Evolutionary conservation across 2,329 filamentous ascomycete genomes (phyloP), one percentile per base, ranked within the genome.

Genomic region (Fusarium fujikuroi): DNA sequence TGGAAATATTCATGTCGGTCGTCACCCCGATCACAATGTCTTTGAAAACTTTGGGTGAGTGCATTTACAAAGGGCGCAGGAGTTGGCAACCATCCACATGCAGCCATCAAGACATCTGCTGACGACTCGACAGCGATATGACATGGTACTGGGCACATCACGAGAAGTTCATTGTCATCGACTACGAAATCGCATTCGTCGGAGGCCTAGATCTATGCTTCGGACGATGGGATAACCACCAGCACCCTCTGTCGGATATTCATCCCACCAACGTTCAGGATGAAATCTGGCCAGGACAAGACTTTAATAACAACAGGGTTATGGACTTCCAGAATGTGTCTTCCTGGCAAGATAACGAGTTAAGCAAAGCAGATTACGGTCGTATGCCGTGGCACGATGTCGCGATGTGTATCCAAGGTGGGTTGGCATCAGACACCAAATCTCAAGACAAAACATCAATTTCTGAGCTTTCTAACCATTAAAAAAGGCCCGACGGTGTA

Each of bases 371-470:
- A 7, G 94, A 97, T 54, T 97, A 92, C 77, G 95, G 95, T 12
- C 92, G 96, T 36, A 98, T 99, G 96, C 95, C 95, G 1, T 99
- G 96, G 96, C 95, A 98, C 79, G 96, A 99, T 80, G 95, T 98
- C 7, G 88, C 93, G 1, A 68, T 67, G 64, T 18, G 63, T 9
- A 67, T 67, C 2, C 64, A 67, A 67, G 64, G 64, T 66, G 32
- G n/a, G 63, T 47, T 44, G 2, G 28, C 7, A 19, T 19, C 18
- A 42, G n/a, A 34, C 14, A 18, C 16, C n/a, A 37, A 21, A 15
- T 9, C 7, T 23, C 49, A 53, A 15, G 18, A 56, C 39, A n/a
- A 57, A 43, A 34, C 30, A 19, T 21, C 15, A 97, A 19, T 47
- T 98, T 93, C 95, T 92, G 18, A 76, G 98, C 16, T 1, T 16